phyloP scores from a whole-genome alignment of 257 asterid genomes.

The Knoxia roxburghii region DNA sequence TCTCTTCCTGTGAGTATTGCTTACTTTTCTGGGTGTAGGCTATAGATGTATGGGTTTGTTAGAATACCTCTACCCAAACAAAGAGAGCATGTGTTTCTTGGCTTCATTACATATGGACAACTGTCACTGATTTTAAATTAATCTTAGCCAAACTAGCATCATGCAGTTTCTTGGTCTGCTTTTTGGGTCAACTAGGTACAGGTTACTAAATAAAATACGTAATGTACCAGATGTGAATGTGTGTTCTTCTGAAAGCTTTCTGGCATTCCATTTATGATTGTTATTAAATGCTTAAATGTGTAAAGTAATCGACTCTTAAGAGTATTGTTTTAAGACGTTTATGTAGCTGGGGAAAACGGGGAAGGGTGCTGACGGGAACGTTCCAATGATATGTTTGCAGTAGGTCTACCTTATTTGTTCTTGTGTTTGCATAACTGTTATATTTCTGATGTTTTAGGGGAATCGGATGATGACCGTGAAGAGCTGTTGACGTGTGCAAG shows the following conservation, averaged over 20 bases:
- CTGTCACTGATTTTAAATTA: neutral
- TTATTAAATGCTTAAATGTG: neutral
- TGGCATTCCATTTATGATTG: neutral
- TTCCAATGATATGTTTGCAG: neutral
- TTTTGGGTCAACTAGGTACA: neutral
- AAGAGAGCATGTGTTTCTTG: neutral
- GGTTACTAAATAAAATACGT: neutral
- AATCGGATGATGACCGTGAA: constrained; percentile 84
- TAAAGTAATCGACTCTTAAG: neutral
- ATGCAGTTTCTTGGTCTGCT: neutral
- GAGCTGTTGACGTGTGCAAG: constrained; percentile 77
- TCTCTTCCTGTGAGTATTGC: neutral
- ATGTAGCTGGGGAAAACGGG: neutral
- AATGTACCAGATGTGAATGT: neutral
- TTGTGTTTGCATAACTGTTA: constrained; percentile 21
- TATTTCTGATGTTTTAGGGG: constrained; percentile 49
- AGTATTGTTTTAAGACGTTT: neutral
- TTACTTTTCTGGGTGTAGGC: constrained; percentile 33
- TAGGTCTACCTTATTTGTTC: neutral
- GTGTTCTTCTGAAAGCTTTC: neutral
- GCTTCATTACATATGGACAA: neutral
- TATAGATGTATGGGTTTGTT: constrained; percentile 35
- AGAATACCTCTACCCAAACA: constrained; percentile 12
- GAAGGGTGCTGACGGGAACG: neutral
- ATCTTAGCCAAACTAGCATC: neutral